phyloP scores from a whole-genome alignment of 129 eudicot genomes.

The Scalesia atractyloides region DNA sequence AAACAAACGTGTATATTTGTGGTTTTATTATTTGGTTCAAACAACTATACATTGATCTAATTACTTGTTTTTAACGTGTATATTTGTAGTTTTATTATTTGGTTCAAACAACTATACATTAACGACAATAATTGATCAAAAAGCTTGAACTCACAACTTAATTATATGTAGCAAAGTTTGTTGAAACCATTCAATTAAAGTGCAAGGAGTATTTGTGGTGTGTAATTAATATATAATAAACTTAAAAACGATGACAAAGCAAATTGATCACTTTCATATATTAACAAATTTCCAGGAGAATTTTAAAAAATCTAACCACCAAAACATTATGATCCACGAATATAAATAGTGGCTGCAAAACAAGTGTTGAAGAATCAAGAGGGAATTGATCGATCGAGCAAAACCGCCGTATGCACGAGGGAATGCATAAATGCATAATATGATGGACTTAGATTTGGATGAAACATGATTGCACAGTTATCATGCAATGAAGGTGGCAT shows the following conservation, averaged over 20 bases:
- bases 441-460: conserved; percentile 28
- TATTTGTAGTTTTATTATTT: no score
- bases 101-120: not conserved
- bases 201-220: not conserved
- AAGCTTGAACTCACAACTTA: not conserved
- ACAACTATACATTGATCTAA: not conserved
- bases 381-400: conserved; percentile 29
- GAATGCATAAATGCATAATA: conserved; percentile 35
- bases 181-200: not conserved
- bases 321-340: conserved; percentile 31
- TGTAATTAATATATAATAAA: no score
- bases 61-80: no score
- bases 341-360: conserved; percentile 29
- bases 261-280: not conserved
- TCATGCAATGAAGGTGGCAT: conserved; percentile 17
- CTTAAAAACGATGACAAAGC: conserved; percentile 9
- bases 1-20: no score
- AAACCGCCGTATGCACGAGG: conserved; percentile 36
- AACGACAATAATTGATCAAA: not conserved
- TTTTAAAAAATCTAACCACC: conserved; percentile 6
- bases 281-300: conserved; percentile 3
- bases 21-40: not conserved
- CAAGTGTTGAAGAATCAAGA: conserved; percentile 34
- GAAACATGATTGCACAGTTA: conserved; percentile 9
- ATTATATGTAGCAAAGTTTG: not conserved